These are phyloP conservation scores for Aureobasidium sp. DNA, from an alignment of 2,329 filamentous ascomycete genomes.

Conservation along the genomic window DNA sequence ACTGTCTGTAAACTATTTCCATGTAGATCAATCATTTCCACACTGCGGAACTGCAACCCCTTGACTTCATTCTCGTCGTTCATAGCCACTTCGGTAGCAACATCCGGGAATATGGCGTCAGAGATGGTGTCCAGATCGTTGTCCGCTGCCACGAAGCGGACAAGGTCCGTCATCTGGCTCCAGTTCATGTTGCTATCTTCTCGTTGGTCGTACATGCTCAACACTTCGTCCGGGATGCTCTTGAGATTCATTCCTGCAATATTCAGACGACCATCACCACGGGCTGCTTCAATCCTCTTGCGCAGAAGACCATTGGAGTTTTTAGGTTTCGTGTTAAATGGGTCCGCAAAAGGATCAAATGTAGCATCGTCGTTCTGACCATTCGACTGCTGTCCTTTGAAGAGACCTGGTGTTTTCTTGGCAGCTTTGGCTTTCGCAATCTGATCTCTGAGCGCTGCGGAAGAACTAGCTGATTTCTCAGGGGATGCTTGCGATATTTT, in stretches of 20 bases:
- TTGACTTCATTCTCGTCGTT: constrained; percentile 57
- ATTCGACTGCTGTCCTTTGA: constrained; percentile 11
- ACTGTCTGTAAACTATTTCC: constrained; percentile 69
- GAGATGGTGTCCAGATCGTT: constrained; percentile 74
- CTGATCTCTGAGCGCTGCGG: constrained; percentile 73
- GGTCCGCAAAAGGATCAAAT: constrained; percentile 56
- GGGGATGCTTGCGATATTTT: background rate
- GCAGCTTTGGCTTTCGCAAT: constrained; percentile 90
- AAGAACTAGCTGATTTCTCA: constrained; percentile 45
- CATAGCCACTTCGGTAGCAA: constrained; percentile 45
- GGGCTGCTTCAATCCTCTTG: constrained; percentile 64
- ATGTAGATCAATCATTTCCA: constrained; percentile 79
- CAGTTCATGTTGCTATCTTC: constrained; percentile 62
- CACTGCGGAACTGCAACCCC: constrained; percentile 70
- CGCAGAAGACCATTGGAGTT: constrained; percentile 62
- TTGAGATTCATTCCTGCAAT: constrained; percentile 78
- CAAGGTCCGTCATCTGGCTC: constrained; percentile 87
- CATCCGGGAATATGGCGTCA: constrained; percentile 73
- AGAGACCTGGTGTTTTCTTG: constrained; percentile 17
- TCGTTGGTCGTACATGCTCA: constrained; percentile 80
- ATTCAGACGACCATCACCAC: constrained; percentile 75
- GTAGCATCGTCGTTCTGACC: constrained; percentile 42
- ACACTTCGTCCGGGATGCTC: constrained; percentile 71
- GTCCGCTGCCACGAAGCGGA: constrained; percentile 76
- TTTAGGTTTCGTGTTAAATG: constrained; percentile 61